These are phyloP conservation scores for Gossypium raimondii DNA, from an alignment of 345 rosid genomes.

Conservation along the genomic window DNA sequence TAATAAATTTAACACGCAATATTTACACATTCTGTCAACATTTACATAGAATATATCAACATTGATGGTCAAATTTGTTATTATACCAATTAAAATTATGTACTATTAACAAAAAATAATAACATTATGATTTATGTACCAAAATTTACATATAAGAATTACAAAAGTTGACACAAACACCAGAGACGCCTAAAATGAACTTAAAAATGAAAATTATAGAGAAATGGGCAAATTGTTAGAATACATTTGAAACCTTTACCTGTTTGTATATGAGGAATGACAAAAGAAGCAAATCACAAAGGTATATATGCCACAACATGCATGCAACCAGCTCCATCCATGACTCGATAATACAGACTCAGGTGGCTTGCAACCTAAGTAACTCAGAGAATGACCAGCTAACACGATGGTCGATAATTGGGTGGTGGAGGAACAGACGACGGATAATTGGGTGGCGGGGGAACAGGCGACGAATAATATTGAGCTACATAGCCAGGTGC, in stretches of 20 bases:
- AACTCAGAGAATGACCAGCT: conserved; percentile 22
- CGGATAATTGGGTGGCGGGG: conserved; percentile 37
- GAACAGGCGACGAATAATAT: conserved; percentile 33
- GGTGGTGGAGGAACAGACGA: conserved; percentile 52
- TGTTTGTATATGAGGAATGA: neutral
- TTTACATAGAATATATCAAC: too few relatives aligned
- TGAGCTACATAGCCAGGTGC: conserved; percentile 38
- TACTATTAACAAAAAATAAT: too few relatives aligned
- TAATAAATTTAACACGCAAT: too few relatives aligned
- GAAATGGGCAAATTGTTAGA: neutral
- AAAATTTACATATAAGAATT: neutral
- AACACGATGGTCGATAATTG: conserved; percentile 33
- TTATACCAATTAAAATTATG: too few relatives aligned
- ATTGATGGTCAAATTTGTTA: too few relatives aligned
- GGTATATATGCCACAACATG: neutral
- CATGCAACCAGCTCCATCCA: neutral
- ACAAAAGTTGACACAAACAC: too few relatives aligned
- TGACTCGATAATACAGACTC: neutral
- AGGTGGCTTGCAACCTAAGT: neutral
- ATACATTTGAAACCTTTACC: neutral
- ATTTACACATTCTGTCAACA: too few relatives aligned
- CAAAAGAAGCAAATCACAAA: neutral
- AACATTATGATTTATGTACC: neutral
- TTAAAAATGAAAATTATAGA: neutral
- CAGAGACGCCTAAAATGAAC: too few relatives aligned